phyloP scores from a whole-genome alignment of 1,284 basidiomycete species.

The Irpex sp. region DNA sequence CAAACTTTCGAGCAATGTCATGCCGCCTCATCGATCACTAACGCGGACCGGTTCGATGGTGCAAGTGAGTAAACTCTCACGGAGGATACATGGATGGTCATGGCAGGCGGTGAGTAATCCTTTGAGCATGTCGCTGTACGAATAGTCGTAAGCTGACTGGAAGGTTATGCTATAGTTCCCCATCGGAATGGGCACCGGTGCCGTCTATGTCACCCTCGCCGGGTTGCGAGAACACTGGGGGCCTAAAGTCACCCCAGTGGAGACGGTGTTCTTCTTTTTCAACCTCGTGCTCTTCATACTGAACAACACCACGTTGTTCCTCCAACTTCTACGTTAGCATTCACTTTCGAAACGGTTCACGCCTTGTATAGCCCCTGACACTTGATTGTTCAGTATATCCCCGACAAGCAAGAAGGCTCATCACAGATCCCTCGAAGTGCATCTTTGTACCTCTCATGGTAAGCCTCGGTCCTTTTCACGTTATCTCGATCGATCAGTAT shows the following conservation, averaged over 20 bases:
- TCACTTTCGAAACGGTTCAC: background rate
- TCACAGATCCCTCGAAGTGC: constrained; percentile 41
- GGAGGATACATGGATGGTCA: constrained; percentile 46
- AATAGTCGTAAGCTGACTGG: background rate
- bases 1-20: background rate
- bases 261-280: constrained; percentile 44
- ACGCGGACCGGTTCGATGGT: background rate
- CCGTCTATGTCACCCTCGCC: constrained; percentile 43
- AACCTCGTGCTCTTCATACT: constrained; percentile 41
- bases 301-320: constrained; percentile 36
- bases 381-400: constrained; percentile 34
- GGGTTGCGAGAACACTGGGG: constrained; percentile 34
- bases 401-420: constrained; percentile 35
- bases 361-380: too few species aligned
- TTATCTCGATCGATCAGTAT: background rate
- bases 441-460: constrained; percentile 45
- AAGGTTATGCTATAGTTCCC: constrained; percentile 33
- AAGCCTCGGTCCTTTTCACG: constrained; percentile 8
- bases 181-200: constrained; percentile 47
- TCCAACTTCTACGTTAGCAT: constrained; percentile 38
- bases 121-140: constrained; percentile 1
- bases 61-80: constrained; percentile 17
- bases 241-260: constrained; percentile 28
- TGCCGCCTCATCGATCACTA: background rate
- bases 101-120: constrained; percentile 41